Conservation (phyloP, 306 rosid species). For the Prunus mira region DNA sequence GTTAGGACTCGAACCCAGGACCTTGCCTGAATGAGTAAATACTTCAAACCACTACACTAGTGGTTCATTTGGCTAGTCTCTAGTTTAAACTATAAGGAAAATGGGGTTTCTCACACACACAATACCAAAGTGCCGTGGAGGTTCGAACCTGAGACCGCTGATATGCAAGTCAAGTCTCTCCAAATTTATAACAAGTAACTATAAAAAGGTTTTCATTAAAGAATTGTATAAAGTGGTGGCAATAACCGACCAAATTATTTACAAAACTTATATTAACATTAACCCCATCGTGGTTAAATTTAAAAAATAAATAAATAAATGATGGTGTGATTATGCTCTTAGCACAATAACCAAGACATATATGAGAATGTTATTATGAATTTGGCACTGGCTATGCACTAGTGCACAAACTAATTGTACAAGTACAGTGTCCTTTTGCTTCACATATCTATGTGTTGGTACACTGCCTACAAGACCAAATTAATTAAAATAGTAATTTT, state of each 20-base stretch:
- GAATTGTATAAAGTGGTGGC: neutral
- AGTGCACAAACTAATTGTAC: neutral
- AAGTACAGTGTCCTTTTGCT: neutral
- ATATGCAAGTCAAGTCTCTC: too few relatives aligned
- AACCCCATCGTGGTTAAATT: neutral
- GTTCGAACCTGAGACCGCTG: accelerated
- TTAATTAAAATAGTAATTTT: too few relatives aligned
- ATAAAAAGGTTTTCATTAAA: neutral
- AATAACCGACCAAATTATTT: neutral
- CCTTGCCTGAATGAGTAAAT: too few relatives aligned
- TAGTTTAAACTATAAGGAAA: too few relatives aligned
- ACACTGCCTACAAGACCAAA: neutral
- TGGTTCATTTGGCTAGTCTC: too few relatives aligned
- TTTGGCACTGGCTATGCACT: neutral
- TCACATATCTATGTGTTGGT: neutral
- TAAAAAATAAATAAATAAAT: neutral
- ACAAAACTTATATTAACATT: neutral
- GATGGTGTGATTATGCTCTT: neutral
- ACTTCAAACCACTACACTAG: too few relatives aligned
- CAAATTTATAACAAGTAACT: too few relatives aligned
- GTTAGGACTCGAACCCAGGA: too few relatives aligned
- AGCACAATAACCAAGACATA: neutral
- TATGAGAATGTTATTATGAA: neutral
- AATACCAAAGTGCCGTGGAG: accelerated
- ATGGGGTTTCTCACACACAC: too few relatives aligned